Percentiles rank a stretch among this genome's conserved stretches.
Conservation (phyloP, 2,329 filamentous ascomycete species). For the Thermothelomyces thermophilus region DNA sequence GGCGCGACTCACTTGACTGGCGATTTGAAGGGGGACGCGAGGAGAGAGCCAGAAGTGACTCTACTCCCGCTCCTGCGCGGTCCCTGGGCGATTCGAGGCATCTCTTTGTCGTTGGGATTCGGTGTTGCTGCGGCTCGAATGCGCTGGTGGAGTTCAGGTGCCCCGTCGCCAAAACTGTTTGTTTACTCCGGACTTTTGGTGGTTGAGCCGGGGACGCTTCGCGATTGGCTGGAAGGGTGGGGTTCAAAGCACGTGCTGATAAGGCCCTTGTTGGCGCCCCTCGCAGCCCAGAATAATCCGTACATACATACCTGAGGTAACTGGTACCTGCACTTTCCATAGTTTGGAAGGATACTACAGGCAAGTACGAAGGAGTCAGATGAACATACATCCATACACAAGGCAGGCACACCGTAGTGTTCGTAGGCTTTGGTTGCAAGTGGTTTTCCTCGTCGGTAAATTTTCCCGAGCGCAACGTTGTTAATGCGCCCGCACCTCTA, state of each 20-base stretch:
- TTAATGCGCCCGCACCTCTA: too few relatives aligned
- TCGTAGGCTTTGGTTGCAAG: too few relatives aligned
- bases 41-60: conserved; percentile 40
- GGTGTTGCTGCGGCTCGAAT: conserved; percentile 4
- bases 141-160: conserved; percentile 11
- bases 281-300: too few relatives aligned
- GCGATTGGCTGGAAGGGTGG: conserved; percentile 13
- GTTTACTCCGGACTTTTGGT: conserved; percentile 26
- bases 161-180: conserved; percentile 18
- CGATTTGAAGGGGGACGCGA: conserved; percentile 50
- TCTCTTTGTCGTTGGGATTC: conserved; percentile 29
- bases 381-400: too few relatives aligned
- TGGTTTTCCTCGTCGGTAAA: too few relatives aligned
- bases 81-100: conserved; percentile 53
- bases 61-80: conserved; percentile 44
- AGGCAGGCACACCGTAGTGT: too few relatives aligned
- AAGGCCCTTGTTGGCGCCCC: background rate
- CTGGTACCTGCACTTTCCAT: too few relatives aligned
- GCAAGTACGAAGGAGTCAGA: too few relatives aligned
- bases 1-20: conserved; percentile 46
- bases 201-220: conserved; percentile 8
- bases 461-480: too few relatives aligned
- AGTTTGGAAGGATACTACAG: too few relatives aligned
- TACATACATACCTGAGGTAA: too few relatives aligned
- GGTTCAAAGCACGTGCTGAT: conserved; percentile 17